Evolutionary conservation across 148 eudicot genomes (phyloP).

Genomic region (Bassia scoparia): DNA sequence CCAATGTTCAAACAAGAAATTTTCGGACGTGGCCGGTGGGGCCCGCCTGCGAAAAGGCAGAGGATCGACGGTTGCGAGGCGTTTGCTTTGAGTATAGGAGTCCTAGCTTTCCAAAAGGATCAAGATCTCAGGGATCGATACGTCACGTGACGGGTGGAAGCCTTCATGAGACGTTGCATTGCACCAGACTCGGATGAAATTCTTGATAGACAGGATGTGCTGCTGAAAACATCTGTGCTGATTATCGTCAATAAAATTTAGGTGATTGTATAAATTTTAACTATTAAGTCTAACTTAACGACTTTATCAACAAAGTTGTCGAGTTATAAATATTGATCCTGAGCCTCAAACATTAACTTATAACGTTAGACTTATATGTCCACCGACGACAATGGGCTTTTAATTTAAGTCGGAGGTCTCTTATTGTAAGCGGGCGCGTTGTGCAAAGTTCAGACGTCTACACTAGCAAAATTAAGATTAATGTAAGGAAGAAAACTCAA

Average conservation of each 20-base stretch:
- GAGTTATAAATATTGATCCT: too few species aligned
- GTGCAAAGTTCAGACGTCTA: too few species aligned
- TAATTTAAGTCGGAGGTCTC: too few species aligned
- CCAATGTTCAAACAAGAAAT: slow-evolving; percentile 46
- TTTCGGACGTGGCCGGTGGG: slow-evolving; percentile 25
- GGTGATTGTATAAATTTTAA: not conserved
- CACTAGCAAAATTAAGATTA: not conserved
- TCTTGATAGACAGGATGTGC: slow-evolving; percentile 44
- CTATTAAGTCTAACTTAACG: too few species aligned
- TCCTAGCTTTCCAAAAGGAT: slow-evolving; percentile 27
- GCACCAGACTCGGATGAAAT: slow-evolving; percentile 60
- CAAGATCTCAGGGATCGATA: slow-evolving; percentile 52
- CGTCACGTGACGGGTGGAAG: slow-evolving; percentile 53
- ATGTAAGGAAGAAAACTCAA: not conserved
- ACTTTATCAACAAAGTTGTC: too few species aligned
- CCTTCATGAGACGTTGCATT: slow-evolving; percentile 64
- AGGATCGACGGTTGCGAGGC: slow-evolving; percentile 36
- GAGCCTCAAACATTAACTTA: too few species aligned
- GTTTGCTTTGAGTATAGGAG: slow-evolving; percentile 29
- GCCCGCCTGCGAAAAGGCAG: slow-evolving; percentile 28
- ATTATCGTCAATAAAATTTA: not conserved
- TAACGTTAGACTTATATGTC: too few species aligned
- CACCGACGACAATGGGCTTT: too few species aligned
- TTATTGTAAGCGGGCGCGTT: too few species aligned
- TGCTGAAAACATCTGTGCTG: slow-evolving; percentile 62